Conservation (phyloP, 257 asterid genomes). For the Salvia hispanica region DNA sequence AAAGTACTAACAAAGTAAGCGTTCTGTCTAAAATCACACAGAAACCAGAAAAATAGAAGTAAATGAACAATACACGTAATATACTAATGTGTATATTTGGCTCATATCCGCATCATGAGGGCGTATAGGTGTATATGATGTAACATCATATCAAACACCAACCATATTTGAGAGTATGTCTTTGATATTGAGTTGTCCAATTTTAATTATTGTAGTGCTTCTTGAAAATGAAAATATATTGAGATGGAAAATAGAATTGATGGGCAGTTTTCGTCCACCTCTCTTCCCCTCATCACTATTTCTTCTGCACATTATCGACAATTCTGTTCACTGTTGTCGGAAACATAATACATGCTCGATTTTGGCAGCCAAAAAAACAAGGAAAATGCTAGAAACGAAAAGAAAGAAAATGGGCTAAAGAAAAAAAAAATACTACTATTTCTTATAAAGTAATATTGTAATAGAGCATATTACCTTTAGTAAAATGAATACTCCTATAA, state of each 20-base stretch:
- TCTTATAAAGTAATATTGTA: too few relatives aligned
- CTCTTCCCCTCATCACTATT: not conserved
- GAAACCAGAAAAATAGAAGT: too few relatives aligned
- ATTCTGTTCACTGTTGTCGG: conserved; percentile 23
- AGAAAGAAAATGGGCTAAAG: too few relatives aligned
- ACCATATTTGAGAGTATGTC: conserved; percentile 32
- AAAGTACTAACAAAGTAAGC: too few relatives aligned
- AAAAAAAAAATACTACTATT: too few relatives aligned
- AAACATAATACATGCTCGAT: not conserved
- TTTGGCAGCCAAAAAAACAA: not conserved
- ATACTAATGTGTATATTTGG: not conserved
- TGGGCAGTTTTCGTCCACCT: conserved; percentile 31
- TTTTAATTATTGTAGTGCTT: conserved; percentile 19
- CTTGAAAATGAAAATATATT: not conserved
- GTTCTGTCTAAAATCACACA: too few relatives aligned
- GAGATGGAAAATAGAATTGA: not conserved
- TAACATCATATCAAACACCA: conserved; percentile 35
- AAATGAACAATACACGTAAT: not conserved
- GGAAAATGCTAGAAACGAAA: not conserved
- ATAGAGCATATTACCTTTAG: too few relatives aligned
- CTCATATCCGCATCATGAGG: too few relatives aligned
- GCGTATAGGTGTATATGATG: not conserved
- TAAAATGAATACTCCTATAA: too few relatives aligned
- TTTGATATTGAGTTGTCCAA: conserved; percentile 36
- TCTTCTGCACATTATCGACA: conserved; percentile 26